A percentile compares a stretch with the other conserved stretches of the same genome.
These are phyloP conservation scores for Neonectria punicea DNA, from an alignment of 2,329 filamentous ascomycete genomes.

Conservation along the genomic window DNA sequence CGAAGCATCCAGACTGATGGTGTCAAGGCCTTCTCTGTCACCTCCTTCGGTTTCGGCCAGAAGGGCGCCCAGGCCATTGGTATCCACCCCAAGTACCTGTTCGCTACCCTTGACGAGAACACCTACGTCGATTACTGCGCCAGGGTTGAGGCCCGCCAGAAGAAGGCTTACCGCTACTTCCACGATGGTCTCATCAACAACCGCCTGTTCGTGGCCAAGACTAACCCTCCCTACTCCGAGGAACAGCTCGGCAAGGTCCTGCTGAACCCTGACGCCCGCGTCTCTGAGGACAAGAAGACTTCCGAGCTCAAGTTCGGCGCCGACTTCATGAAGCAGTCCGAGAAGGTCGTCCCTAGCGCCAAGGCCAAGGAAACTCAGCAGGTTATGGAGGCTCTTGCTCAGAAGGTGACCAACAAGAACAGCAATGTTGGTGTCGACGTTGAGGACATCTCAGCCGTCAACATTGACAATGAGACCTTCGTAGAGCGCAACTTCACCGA, in stretches of 20 bases:
- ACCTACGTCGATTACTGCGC: constrained; percentile 84
- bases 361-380: constrained; percentile 73
- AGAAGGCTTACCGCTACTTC: constrained; percentile 99
- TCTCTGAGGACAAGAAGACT: constrained; percentile 86
- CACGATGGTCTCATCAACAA: constrained; percentile 99
- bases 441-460: constrained; percentile 86
- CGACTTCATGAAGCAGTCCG: constrained; percentile 73
- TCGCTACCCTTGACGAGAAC: constrained; percentile 88
- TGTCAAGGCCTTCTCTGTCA: constrained; percentile 98
- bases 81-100: constrained; percentile 96
- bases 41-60: constrained; percentile 98
- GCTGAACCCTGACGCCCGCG: constrained; percentile 92
- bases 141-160: constrained; percentile 93
- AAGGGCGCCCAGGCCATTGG: constrained; percentile 98
- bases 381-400: constrained; percentile 81
- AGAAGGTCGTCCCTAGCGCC: constrained; percentile 62
- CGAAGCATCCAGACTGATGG: constrained; percentile 96
- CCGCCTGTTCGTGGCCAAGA: constrained; percentile 95
- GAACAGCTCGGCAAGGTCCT: constrained; percentile 88
- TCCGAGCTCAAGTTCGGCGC: constrained; percentile 78
- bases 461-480: constrained; percentile 94
- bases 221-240: constrained; percentile 88
- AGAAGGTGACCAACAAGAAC: constrained; percentile 63
- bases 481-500: constrained; percentile 93
- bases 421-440: constrained; percentile 95